Evolutionary conservation across 2,329 filamentous ascomycete species (phyloP).

Genomic region (Phaeosphaeria sp.): DNA sequence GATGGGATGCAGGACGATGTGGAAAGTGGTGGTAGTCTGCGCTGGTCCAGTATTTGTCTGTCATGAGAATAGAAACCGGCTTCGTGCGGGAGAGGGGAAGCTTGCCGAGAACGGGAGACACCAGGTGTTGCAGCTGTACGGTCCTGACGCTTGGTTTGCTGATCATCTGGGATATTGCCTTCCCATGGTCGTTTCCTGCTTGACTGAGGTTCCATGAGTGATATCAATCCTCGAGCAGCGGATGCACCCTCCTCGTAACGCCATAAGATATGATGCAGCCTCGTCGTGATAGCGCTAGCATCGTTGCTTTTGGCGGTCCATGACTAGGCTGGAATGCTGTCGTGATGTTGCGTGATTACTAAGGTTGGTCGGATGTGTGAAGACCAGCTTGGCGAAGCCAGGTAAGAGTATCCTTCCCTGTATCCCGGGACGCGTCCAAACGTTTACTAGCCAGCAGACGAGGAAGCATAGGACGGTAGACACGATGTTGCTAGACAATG

Average conservation of each 20-base stretch:
- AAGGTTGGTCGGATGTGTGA: conserved; percentile 17
- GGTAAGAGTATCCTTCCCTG: neutral
- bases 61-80: conserved; percentile 32
- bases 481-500: neutral
- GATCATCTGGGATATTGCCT: conserved; percentile 24
- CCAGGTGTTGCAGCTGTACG: conserved; percentile 10
- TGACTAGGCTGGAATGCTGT: conserved; percentile 9
- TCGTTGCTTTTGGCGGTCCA: conserved; percentile 12
- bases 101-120: conserved; percentile 12
- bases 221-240: conserved; percentile 22
- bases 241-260: conserved; percentile 23
- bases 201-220: conserved; percentile 38
- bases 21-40: conserved; percentile 33
- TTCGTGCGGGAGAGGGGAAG: conserved; percentile 37
- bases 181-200: conserved; percentile 43
- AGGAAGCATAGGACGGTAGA: neutral
- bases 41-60: conserved; percentile 21
- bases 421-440: neutral
- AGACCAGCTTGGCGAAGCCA: conserved; percentile 18
- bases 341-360: conserved; percentile 30
- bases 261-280: conserved; percentile 31
- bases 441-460: neutral
- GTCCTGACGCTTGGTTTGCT: conserved; percentile 24
- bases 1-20: conserved; percentile 23
- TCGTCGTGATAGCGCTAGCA: conserved; percentile 19